These are phyloP conservation scores for Picea sitchensis DNA, from an alignment of 75 land plant genomes.

Conservation along the genomic window DNA sequence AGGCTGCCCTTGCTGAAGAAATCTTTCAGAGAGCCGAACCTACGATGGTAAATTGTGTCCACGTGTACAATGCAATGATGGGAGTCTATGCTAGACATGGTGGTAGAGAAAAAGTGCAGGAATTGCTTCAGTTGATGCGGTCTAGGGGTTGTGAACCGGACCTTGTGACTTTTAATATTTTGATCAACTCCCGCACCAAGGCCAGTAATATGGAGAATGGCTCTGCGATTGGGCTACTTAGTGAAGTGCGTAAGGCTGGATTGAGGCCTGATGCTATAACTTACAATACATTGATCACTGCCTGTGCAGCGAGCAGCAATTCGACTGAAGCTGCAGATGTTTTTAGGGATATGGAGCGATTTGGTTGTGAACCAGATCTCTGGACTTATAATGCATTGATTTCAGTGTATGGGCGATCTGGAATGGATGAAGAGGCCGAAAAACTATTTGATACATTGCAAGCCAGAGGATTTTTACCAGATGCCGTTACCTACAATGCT, in stretches of 20 bases:
- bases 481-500: constrained; percentile 86
- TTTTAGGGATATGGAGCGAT: constrained; percentile 60
- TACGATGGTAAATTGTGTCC: constrained; percentile 43
- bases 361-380: constrained; percentile 70
- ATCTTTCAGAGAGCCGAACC: constrained; percentile 65
- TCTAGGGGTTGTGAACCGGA: constrained; percentile 67
- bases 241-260: constrained; percentile 69
- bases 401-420: constrained; percentile 86
- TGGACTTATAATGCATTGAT: constrained; percentile 99
- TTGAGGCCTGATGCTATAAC: constrained; percentile 82
- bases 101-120: constrained; percentile 47
- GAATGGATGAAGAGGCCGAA: constrained; percentile 44
- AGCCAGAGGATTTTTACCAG: constrained; percentile 60
- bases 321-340: constrained; percentile 65
- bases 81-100: constrained; percentile 89
- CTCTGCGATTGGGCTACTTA: constrained; percentile 53
- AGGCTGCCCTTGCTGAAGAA: constrained; percentile 61
- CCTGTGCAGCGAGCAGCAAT: constrained; percentile 63
- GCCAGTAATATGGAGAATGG: constrained; percentile 42
- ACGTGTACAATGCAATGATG: constrained; percentile 98
- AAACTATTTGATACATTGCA: constrained; percentile 47
- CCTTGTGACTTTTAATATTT: constrained; percentile 79
- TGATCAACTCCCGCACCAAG: constrained; percentile 86
- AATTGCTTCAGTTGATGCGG: constrained; percentile 67
- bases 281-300: constrained; percentile 89